Evolutionary conservation across 2,329 filamentous ascomycete genomes (phyloP), one percentile per base, ranked within the genome.

Genomic region (Aspergillus persii): DNA sequence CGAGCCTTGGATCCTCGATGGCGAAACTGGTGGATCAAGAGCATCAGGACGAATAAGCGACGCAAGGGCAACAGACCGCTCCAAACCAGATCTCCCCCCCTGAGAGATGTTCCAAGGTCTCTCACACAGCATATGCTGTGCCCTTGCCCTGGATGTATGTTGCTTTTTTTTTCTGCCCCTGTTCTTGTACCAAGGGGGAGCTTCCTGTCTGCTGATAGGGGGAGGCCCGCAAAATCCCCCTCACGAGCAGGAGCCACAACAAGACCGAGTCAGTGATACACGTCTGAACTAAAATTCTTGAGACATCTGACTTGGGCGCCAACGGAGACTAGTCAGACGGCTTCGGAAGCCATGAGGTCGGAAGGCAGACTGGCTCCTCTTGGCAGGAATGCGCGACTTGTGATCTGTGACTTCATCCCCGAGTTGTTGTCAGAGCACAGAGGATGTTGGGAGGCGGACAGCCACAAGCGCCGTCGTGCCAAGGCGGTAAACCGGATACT

Each of bases 61-160:
- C 41, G 53, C 53, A 59, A 59, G 53, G 57, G 53, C 53, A n/a
- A 30, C 41, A 47, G 39, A 23, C 9, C 31, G 18, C 50, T n/a
- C 26, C 27, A 49, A 27, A 23, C 46, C 26, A 39, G 33, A 15
- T 41, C n/a, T 23, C 11, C 2, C 51, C 51, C 26, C 51, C 36
- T 53, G 51, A 46, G 51, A 41, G 36, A 39, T 47, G 18, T 47
- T 27, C 6, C 3, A n/a, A 41, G 11, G 3, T 47, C 8, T 47
- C 44, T 26, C 44, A 23, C 44, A 47, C 49, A 31, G 49, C 27
- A 50, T 33, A 50, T 33, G 44, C 27, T 50, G 26, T 50, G 49
- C 36, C 36, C 1, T 41, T 15, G 15, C 15, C 36, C n/a, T 41
- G 36, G 36, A 41, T 18, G 36, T 41, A 7, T 41, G 8, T 9